Evolutionary conservation across 1,284 basidiomycete species (phyloP).

Genomic region (Mycena citricolor): DNA sequence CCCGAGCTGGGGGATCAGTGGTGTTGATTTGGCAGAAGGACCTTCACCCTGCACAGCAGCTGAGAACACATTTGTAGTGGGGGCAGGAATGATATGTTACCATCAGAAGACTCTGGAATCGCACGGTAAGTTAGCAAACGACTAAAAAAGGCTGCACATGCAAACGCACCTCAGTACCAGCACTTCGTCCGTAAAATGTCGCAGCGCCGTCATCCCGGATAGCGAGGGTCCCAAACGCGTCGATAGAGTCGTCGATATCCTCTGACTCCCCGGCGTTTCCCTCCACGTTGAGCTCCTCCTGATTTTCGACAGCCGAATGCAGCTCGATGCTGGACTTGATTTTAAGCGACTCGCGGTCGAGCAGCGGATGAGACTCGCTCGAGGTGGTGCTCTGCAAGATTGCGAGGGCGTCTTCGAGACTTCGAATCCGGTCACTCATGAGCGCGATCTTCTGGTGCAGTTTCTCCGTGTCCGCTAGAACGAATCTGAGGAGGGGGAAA

Average conservation of each 20-base stretch:
- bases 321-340: slow-evolving; percentile 68
- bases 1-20: slow-evolving; percentile 10
- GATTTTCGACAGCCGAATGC: slow-evolving; percentile 50
- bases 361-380: slow-evolving; percentile 58
- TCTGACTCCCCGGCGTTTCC: slow-evolving; percentile 29
- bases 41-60: slow-evolving; percentile 34
- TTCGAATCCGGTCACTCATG: slow-evolving; percentile 75
- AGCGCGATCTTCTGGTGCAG: slow-evolving; percentile 69
- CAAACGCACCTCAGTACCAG: slow-evolving; percentile 56
- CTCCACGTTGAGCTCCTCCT: slow-evolving; percentile 21
- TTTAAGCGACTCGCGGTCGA: slow-evolving; percentile 61
- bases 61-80: slow-evolving; percentile 1
- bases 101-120: slow-evolving; percentile 49
- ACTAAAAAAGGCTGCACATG: slow-evolving; percentile 7
- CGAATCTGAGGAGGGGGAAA: slow-evolving; percentile 47
- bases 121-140: slow-evolving; percentile 6
- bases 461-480: slow-evolving; percentile 75
- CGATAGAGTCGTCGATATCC: slow-evolving; percentile 51
- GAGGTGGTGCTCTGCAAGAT: slow-evolving; percentile 52
- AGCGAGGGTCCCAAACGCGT: slow-evolving; percentile 63
- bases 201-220: slow-evolving; percentile 62
- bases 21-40: slow-evolving; percentile 27
- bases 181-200: slow-evolving; percentile 65
- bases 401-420: slow-evolving; percentile 72
- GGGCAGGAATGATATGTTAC: slow-evolving; percentile 31